Evolutionary conservation across 2,329 filamentous ascomycete species (phyloP).

Genomic region (Ophiostoma angusticollis): DNA sequence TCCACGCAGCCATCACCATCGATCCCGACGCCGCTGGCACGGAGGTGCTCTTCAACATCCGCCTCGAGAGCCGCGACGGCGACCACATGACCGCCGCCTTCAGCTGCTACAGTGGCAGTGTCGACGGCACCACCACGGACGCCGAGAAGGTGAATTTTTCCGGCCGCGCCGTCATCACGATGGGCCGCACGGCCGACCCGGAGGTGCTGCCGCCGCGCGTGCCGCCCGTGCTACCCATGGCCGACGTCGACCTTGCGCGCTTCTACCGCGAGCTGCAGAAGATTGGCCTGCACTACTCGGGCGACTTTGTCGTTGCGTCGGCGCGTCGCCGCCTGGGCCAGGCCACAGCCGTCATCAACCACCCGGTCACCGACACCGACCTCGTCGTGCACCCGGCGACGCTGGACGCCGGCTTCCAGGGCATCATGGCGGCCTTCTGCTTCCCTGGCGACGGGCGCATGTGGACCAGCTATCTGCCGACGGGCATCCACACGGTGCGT

Average conservation of each 20-base stretch:
- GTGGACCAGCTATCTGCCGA: conserved; percentile 21
- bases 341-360: conserved; percentile 2
- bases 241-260: conserved; percentile 7
- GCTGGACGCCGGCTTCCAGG: conserved; percentile 25
- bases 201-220: conserved; percentile 5
- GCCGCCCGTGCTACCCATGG: conserved; percentile 5
- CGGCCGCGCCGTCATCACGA: conserved; percentile 7
- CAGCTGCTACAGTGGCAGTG: conserved; percentile 10
- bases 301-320: conserved; percentile 9
- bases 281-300: conserved; percentile 9
- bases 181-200: background rate
- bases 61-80: background rate
- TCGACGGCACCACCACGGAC: conserved; percentile 6
- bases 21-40: conserved; percentile 9
- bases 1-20: conserved; percentile 10
- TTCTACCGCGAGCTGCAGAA: conserved; percentile 11
- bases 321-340: conserved; percentile 6
- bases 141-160: conserved; percentile 8
- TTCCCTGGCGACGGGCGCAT: conserved; percentile 23
- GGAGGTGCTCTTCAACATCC: conserved; percentile 9
- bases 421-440: conserved; percentile 20
- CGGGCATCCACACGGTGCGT: conserved; percentile 13
- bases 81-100: conserved; percentile 2
- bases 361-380: conserved; percentile 1
- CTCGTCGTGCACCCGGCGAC: conserved; percentile 22